A percentile compares a stretch with the other conserved stretches of the same genome.
Conservation (phyloP, 495 filamentous ascomycete species). For the Clavariopsis aquatica region DNA sequence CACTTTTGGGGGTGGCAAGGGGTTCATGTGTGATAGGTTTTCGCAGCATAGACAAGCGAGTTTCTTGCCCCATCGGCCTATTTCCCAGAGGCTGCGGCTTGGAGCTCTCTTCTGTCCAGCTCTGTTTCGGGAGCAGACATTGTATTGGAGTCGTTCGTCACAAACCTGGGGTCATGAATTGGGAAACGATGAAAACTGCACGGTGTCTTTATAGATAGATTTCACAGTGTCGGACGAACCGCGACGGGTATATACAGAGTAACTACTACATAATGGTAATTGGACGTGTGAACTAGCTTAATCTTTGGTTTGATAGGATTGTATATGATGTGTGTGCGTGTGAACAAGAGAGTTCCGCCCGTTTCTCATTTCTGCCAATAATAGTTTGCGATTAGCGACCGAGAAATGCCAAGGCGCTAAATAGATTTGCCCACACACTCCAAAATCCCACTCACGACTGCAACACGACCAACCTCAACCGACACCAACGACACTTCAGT, state of each 20-base stretch:
- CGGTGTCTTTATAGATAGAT: constrained; percentile 25
- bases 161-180: not conserved
- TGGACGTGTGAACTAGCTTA: constrained; percentile 5
- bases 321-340: no score
- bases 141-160: constrained; percentile 25
- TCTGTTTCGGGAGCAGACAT: constrained; percentile 14
- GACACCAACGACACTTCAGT: constrained; percentile 28
- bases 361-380: constrained; percentile 4
- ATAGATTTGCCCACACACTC: constrained; percentile 13
- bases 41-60: constrained; percentile 30
- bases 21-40: constrained; percentile 21
- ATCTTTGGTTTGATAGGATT: no score
- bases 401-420: constrained; percentile 25
- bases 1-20: constrained; percentile 18
- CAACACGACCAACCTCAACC: constrained; percentile 21
- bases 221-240: constrained; percentile 10
- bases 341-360: no score
- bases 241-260: constrained; percentile 18
- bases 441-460: constrained; percentile 19
- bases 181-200: constrained; percentile 25
- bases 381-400: not conserved
- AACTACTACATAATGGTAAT: constrained; percentile 36
- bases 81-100: constrained; percentile 1
- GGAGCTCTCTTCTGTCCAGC: constrained; percentile 9
- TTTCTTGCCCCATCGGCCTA: constrained; percentile 3